Conservation (phyloP, 176 grass and related monocot species). For the Typha latifolia region DNA sequence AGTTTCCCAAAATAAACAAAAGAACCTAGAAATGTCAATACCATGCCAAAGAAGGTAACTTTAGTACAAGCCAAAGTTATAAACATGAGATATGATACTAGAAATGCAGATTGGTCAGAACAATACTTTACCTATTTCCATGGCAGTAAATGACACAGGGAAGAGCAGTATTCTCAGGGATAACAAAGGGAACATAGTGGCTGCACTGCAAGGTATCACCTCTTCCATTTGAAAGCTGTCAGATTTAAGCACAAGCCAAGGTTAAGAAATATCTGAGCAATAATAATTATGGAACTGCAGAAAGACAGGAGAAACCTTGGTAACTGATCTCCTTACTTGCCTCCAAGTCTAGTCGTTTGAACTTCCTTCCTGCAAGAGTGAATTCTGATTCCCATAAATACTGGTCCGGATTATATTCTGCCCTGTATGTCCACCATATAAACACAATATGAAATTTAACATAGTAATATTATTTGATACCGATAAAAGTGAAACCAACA, state of each 20-base stretch:
- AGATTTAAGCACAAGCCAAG: constrained; percentile 7
- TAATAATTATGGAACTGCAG: constrained; percentile 8
- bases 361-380: constrained; percentile 84
- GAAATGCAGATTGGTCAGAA: constrained; percentile 11
- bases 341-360: constrained; percentile 96
- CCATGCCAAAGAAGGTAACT: not conserved
- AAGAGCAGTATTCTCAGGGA: constrained; percentile 69
- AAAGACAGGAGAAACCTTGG: constrained; percentile 29
- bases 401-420: constrained; percentile 96
- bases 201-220: constrained; percentile 87
- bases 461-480: not conserved
- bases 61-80: not conserved
- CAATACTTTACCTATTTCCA: constrained; percentile 77
- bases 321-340: constrained; percentile 77
- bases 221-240: constrained; percentile 80
- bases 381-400: constrained; percentile 98
- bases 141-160: constrained; percentile 98
- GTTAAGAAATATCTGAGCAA: constrained; percentile 6
- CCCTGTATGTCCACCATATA: constrained; percentile 47
- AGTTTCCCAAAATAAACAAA: not conserved
- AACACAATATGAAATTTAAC: not conserved
- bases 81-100: not conserved
- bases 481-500: not conserved
- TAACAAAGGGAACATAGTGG: constrained; percentile 84
- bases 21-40: not conserved